A percentile compares a stretch with the other conserved stretches of the same genome.
phyloP scores from a whole-genome alignment of 2,329 filamentous ascomycete species.

The Xylariaceae sp. region DNA sequence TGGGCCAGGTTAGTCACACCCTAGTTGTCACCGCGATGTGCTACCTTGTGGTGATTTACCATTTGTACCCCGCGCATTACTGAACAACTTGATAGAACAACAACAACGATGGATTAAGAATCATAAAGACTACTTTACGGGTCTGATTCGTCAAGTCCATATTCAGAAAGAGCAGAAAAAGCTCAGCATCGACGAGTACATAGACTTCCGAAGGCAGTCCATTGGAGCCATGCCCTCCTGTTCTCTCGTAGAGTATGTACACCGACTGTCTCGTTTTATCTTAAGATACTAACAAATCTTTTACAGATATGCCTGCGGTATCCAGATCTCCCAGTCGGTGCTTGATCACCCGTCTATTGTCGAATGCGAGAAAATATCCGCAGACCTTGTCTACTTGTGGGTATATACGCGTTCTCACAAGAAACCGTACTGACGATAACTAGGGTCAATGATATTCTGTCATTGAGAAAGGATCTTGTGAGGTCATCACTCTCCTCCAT shows the following conservation, averaged over 20 bases:
- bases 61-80: too few relatives aligned
- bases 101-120: slow-evolving; percentile 24
- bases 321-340: slow-evolving; percentile 28
- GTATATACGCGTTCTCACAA: neutral
- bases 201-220: slow-evolving; percentile 29
- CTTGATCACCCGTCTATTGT: slow-evolving; percentile 31
- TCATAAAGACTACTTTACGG: slow-evolving; percentile 28
- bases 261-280: neutral
- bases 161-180: slow-evolving; percentile 13
- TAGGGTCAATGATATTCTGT: slow-evolving; percentile 34
- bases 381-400: slow-evolving; percentile 33
- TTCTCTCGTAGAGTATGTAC: slow-evolving; percentile 32
- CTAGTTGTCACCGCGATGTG: too few relatives aligned
- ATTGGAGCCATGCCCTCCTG: slow-evolving; percentile 32
- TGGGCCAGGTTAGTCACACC: neutral
- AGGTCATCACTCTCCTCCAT: too few relatives aligned
- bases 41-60: too few relatives aligned
- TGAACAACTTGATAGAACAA: slow-evolving; percentile 6
- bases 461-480: slow-evolving; percentile 34
- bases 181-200: slow-evolving; percentile 31
- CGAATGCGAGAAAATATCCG: slow-evolving; percentile 27
- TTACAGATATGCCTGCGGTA: slow-evolving; percentile 13
- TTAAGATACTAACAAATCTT: neutral
- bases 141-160: slow-evolving; percentile 31
- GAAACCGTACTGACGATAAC: neutral